phyloP scores from a whole-genome alignment of 768 basidiomycete species.

The Tricholoma flavovirens region DNA sequence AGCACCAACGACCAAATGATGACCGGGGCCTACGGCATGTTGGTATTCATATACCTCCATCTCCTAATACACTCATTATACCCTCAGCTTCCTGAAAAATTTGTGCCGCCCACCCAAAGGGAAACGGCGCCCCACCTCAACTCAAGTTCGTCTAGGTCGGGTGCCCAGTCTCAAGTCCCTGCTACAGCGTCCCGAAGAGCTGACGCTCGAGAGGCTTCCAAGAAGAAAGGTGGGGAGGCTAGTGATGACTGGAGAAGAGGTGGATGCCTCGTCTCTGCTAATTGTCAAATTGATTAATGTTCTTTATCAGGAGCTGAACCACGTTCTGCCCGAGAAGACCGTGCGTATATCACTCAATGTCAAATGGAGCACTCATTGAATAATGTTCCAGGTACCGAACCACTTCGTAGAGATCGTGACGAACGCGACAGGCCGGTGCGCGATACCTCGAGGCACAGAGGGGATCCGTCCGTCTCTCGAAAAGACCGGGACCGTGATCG shows the following conservation, averaged over 20 bases:
- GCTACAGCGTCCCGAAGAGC: conserved; percentile 42
- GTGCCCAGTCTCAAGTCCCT: conserved; percentile 29
- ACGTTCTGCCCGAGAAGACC: conserved; percentile 54
- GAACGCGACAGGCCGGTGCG: conserved; percentile 57
- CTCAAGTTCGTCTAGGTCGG: conserved; percentile 35
- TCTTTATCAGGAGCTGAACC: conserved; percentile 40
- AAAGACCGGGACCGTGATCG: conserved; percentile 46
- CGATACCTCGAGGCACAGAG: conserved; percentile 55
- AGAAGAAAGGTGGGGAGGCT: conserved; percentile 67
- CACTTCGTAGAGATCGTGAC: conserved; percentile 53
- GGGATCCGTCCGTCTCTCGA: conserved; percentile 51
- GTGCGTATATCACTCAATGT: conserved; percentile 31
- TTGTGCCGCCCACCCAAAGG: conserved; percentile 72
- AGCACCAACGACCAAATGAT: conserved; percentile 73
- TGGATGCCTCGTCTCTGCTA: conserved; percentile 29
- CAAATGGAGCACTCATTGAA: conserved; percentile 1
- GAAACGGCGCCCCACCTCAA: conserved; percentile 59
- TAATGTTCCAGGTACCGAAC: conserved; percentile 41
- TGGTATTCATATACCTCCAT: conserved; percentile 21
- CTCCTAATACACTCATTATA: conserved; percentile 6
- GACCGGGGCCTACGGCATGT: conserved; percentile 64
- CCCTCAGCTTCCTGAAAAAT: conserved; percentile 76
- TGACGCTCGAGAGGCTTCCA: conserved; percentile 54
- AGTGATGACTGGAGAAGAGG: conserved; percentile 87
- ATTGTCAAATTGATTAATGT: conserved; percentile 7